A percentile compares a stretch with the other conserved stretches of the same genome.
These are phyloP conservation scores for Herpetospermum pedunculosum DNA, from an alignment of 306 rosid species.

Conservation along the genomic window DNA sequence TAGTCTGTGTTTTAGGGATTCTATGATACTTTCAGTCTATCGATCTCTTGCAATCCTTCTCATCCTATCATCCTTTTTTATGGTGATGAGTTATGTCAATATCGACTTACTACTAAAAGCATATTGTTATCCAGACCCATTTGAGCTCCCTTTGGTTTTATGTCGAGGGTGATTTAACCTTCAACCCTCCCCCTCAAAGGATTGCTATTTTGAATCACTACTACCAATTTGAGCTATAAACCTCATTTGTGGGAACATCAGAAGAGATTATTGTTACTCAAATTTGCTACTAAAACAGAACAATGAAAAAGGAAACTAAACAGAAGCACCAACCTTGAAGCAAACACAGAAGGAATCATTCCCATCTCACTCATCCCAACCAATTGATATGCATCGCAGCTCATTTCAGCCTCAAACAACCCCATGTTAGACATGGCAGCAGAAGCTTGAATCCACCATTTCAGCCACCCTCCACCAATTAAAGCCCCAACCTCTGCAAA, in stretches of 20 bases:
- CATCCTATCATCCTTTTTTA: neutral
- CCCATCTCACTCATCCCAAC: constrained; percentile 96
- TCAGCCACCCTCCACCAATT: constrained; percentile 91
- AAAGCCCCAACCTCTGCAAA: constrained; percentile 69
- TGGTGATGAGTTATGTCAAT: neutral
- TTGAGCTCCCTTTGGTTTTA: neutral
- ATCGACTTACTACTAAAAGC: neutral
- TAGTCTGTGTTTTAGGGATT: neutral
- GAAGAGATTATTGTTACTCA: neutral
- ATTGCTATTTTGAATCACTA: neutral
- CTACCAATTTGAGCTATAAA: neutral
- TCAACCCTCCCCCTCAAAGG: neutral
- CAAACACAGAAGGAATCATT: constrained; percentile 72
- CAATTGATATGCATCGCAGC: constrained; percentile 77
- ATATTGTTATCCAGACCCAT: neutral
- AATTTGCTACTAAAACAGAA: neutral
- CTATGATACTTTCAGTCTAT: neutral
- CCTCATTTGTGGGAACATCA: neutral
- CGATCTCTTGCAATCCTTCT: neutral
- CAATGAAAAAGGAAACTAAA: neutral
- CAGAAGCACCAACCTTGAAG: constrained; percentile 45
- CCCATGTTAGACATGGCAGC: constrained; percentile 90
- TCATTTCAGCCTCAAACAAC: constrained; percentile 91
- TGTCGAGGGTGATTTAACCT: neutral
- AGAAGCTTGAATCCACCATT: constrained; percentile 81